A percentile compares a stretch with the other conserved stretches of the same genome.
These are phyloP conservation scores for Pythium dissotocum DNA, from an alignment of 352 stramenopile genomes.

Conservation along the genomic window DNA sequence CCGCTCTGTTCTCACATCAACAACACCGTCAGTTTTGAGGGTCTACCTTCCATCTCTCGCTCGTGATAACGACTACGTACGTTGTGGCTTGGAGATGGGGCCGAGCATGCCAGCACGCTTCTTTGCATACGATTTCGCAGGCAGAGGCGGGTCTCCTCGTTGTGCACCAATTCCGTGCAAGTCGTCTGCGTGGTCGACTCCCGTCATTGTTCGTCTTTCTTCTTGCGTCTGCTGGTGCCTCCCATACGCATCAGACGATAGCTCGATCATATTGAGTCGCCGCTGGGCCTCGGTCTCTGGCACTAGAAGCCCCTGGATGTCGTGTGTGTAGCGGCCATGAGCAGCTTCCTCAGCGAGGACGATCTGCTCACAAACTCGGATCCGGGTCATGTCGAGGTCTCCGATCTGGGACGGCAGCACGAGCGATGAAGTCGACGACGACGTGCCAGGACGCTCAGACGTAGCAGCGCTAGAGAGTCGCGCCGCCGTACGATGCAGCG, in stretches of 20 bases:
- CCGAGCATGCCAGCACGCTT: slow-evolving; percentile 73
- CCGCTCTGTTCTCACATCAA: slow-evolving; percentile 21
- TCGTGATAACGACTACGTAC: slow-evolving; percentile 19
- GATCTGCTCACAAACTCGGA: slow-evolving; percentile 65
- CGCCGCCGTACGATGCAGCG: slow-evolving; percentile 25
- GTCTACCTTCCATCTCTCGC: not conserved
- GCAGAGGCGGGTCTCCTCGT: not conserved
- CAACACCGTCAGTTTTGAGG: not conserved
- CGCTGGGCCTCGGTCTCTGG: slow-evolving; percentile 60
- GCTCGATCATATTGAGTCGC: slow-evolving; percentile 53
- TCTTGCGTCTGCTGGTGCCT: not conserved
- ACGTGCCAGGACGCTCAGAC: slow-evolving; percentile 5
- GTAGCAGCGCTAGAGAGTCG: slow-evolving; percentile 12
- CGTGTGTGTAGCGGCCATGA: slow-evolving; percentile 63
- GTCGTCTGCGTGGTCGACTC: not conserved
- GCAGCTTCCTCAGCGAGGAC: slow-evolving; percentile 72
- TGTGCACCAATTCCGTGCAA: not conserved
- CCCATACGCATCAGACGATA: slow-evolving; percentile 54
- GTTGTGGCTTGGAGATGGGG: slow-evolving; percentile 58
- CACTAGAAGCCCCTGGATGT: slow-evolving; percentile 70
- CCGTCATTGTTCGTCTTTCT: not conserved
- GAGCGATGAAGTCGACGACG: slow-evolving; percentile 29
- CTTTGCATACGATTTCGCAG: slow-evolving; percentile 37
- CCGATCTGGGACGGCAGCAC: slow-evolving; percentile 69
- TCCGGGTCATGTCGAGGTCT: slow-evolving; percentile 81